These are phyloP conservation scores for Mrakia hoshinonis DNA, from an alignment of 768 basidiomycete genomes.

Conservation along the genomic window DNA sequence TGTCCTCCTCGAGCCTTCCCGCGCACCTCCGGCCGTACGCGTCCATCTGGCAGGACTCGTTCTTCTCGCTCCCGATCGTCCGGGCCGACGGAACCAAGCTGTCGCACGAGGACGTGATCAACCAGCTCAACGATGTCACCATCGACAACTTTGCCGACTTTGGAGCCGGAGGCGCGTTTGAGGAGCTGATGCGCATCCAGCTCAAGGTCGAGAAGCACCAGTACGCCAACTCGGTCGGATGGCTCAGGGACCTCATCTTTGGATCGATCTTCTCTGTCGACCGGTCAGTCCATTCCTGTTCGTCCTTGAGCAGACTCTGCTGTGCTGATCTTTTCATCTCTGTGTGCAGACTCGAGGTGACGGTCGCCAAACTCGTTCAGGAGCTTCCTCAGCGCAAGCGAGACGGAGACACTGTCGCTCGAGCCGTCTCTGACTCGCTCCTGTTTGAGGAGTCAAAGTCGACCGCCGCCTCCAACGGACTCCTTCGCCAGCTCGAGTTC, in stretches of 20 bases:
- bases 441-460: conserved; percentile 52
- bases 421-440: conserved; percentile 59
- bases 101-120: conserved; percentile 80
- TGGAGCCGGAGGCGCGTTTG: conserved; percentile 55
- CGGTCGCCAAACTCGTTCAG: conserved; percentile 79
- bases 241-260: conserved; percentile 75
- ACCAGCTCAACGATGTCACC: conserved; percentile 73
- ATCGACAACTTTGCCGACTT: conserved; percentile 71
- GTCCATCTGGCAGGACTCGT: conserved; percentile 65
- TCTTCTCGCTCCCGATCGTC: conserved; percentile 80
- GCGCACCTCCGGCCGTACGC: conserved; percentile 71
- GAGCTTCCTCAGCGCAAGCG: conserved; percentile 84
- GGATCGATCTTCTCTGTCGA: conserved; percentile 52
- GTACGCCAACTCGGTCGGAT: conserved; percentile 73
- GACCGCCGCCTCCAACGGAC: conserved; percentile 40
- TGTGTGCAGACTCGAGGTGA: conserved; percentile 60
- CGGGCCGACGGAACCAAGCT: conserved; percentile 59
- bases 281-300: conserved; percentile 30
- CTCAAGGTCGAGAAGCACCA: conserved; percentile 74
- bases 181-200: conserved; percentile 62
- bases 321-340: not conserved
- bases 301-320: not conserved
- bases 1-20: conserved; percentile 67
- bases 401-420: conserved; percentile 69
- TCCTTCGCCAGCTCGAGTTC: conserved; percentile 69